A percentile compares a stretch with the other conserved stretches of the same genome.
Conservation (phyloP, 306 rosid species). For the Vigna hirtella region DNA sequence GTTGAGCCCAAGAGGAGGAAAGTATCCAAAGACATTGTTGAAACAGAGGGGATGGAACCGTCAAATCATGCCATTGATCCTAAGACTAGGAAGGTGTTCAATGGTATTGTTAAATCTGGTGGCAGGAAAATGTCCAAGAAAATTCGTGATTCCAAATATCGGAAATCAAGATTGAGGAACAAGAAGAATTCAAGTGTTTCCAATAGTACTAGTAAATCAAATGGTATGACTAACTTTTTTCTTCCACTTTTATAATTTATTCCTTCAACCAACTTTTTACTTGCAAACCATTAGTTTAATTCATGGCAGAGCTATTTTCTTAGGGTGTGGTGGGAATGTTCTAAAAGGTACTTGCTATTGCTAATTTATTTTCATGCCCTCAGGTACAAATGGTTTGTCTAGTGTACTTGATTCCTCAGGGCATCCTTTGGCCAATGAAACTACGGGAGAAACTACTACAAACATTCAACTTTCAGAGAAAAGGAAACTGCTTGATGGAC, state of each 20-base stretch:
- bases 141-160: conserved; percentile 19
- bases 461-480: conserved; percentile 44
- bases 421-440: conserved; percentile 37
- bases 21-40: conserved; percentile 19
- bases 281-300: conserved; percentile 2
- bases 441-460: conserved; percentile 37
- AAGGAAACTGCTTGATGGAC: conserved; percentile 49
- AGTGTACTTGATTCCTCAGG: conserved; percentile 29
- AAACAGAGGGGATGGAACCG: not conserved
- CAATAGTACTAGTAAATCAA: conserved; percentile 49
- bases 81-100: not conserved
- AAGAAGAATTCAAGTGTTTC: conserved; percentile 37
- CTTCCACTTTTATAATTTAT: conserved; percentile 9
- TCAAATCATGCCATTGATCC: conserved; percentile 29
- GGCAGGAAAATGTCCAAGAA: conserved; percentile 6
- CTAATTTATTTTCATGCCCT: conserved; percentile 34
- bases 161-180: conserved; percentile 44
- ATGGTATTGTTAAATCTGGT: not conserved
- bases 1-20: not conserved
- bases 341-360: conserved; percentile 1
- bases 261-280: conserved; percentile 29
- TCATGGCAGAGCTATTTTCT: not conserved
- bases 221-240: conserved; percentile 41
- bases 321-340: not conserved
- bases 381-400: conserved; percentile 34